A percentile compares a stretch with the other conserved stretches of the same genome.
phyloP scores from a whole-genome alignment of 495 filamentous ascomycete species.

The Oidiodendron maius region DNA sequence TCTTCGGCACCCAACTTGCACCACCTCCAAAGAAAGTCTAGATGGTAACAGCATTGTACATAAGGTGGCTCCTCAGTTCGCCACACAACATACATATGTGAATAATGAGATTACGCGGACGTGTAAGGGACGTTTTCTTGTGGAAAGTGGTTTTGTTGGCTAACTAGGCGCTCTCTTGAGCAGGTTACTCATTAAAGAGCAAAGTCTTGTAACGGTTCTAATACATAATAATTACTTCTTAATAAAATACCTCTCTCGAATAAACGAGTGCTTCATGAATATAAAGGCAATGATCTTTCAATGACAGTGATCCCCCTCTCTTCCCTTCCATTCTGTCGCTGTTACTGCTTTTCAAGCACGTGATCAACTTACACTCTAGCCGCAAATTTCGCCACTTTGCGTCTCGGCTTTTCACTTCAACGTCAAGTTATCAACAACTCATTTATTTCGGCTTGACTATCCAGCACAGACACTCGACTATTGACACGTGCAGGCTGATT shows the following conservation, averaged over 20 bases:
- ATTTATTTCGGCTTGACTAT: too few species aligned
- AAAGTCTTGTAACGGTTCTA: too few species aligned
- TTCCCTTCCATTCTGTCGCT: too few species aligned
- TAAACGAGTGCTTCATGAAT: too few species aligned
- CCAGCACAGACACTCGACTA: too few species aligned
- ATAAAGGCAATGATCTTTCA: too few species aligned
- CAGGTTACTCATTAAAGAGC: not conserved
- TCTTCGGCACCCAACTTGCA: constrained; percentile 83
- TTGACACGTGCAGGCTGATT: too few species aligned
- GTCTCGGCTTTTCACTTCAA: not conserved
- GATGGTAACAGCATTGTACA: constrained; percentile 1
- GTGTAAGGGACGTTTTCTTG: not conserved
- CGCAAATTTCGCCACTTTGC: not conserved
- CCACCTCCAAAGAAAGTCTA: constrained; percentile 21
- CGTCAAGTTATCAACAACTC: not conserved
- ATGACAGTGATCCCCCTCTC: too few species aligned
- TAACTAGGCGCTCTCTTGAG: not conserved
- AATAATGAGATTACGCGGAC: constrained; percentile 9
- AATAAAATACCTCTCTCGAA: too few species aligned
- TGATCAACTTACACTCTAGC: too few species aligned
- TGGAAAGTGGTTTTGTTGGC: not conserved
- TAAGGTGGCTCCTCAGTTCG: not conserved
- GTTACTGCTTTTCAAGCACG: too few species aligned
- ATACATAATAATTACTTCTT: too few species aligned
- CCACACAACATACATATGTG: not conserved